Evolutionary conservation across 2,329 filamentous ascomycete genomes (phyloP), one percentile per base, ranked within the genome.

Genomic region (Truncatella angustata): DNA sequence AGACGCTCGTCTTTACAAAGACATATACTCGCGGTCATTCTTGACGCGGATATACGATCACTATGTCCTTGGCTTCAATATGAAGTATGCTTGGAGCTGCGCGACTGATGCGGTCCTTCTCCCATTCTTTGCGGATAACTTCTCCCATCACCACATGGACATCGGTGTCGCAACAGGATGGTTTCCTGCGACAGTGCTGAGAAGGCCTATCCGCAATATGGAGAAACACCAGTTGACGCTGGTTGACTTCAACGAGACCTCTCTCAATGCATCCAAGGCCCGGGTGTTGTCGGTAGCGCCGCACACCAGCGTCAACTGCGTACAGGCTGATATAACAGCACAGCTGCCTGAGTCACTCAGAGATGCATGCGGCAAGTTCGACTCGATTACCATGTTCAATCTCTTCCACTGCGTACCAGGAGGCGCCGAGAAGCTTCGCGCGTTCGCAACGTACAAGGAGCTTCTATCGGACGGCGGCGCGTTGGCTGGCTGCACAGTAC

Each of bases 341-440:
- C 63, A 68, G 3, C 58, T 69, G 2, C 68, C 68, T 0, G 47
- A 55, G 21, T 54, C 52, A 4, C 52, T 69, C 20, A 51, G 54
- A 24, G 56, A 68, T 24, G 51, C 53, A 20, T 56, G 56, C 35
- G 58, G 54, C 2, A 58, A 57, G 42, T 78, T 73, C 55, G 69
- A 74, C 56, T 72, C 72, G 1, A 70, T 79, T 47, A 70, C 70
- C 12, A 64, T 74, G 60, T 73, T 73, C 57, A 75, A 72, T 55
- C 54, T 75, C 4, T 61, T 75, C 14, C 73, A 76, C 56, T 75
- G 73, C 57, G 54, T 76, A 9, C 72, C 72, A 0, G 66, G 65
- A 0, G 63, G 64, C 1, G 43, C 51, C 4, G 52, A 54, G 4
- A 73, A 74, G 55, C 51, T 64, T 11, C 42, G 30, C 10, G 61